phyloP scores from a whole-genome alignment of 345 rosid species.

The Lumnitzera racemosa region DNA sequence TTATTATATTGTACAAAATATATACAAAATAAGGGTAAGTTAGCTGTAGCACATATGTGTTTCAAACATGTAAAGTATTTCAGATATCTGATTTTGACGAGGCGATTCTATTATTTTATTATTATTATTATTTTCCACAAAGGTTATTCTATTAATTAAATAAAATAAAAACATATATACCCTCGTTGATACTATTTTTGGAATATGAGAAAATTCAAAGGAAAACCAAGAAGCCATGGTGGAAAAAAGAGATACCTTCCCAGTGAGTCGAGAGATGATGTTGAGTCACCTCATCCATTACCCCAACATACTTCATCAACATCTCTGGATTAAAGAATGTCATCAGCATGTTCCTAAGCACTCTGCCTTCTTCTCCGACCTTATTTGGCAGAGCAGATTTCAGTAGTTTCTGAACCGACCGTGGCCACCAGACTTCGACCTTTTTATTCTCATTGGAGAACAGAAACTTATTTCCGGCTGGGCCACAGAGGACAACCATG shows the following conservation, averaged over 20 bases:
- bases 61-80: no score
- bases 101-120: no score
- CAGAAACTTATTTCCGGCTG: conserved; percentile 8
- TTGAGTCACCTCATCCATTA: conserved; percentile 19
- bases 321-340: conserved; percentile 12
- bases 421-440: conserved; percentile 19
- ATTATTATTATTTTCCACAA: no score
- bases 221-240: neutral
- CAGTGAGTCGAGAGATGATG: conserved; percentile 15
- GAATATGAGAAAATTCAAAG: no score
- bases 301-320: conserved; percentile 10
- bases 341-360: conserved; percentile 12
- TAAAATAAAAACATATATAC: no score
- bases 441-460: conserved; percentile 4
- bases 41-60: no score
- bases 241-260: conserved; percentile 13
- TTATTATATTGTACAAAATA: no score
- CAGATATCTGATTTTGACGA: no score
- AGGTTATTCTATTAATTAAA: no score
- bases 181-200: no score
- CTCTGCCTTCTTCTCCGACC: conserved; percentile 21
- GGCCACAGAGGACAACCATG: conserved; percentile 13
- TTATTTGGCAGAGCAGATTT: conserved; percentile 9
- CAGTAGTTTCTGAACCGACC: conserved; percentile 7
- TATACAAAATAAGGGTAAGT: no score